Evolutionary conservation across 306 rosid genomes (phyloP), one percentile per base, ranked within the genome.

Genomic region (Styphnolobium japonicum): DNA sequence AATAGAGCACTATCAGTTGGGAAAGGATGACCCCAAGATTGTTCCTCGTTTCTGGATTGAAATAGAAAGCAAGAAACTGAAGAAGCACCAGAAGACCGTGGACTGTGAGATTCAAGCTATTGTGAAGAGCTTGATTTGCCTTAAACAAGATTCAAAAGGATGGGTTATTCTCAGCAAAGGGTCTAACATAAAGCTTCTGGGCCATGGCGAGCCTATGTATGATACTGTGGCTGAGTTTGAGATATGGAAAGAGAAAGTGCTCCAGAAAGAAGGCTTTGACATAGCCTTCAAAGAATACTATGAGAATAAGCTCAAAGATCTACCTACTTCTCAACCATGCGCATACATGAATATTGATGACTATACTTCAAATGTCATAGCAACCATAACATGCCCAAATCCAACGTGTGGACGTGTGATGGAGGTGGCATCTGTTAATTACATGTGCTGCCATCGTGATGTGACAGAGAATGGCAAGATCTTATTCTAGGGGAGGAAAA

Each of bases 91-190:
- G 53, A 80, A 45, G 1, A 1, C 3, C 0, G 65, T 82, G 37
- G 82, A 77, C 64, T 71, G 80, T 25, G 71, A 53, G 70, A 77
- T 82, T 55, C 86, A 82, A 12, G 18, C 2, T 0, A 71, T 68
- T 4, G 85, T 69, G 0, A 70, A 76, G 63, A 19, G 21, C 45
- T 53, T 84, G 42, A 49, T 80, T 16, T 65, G 80, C 55, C 76
- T 80, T 5, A 81, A 40, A 14, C 19, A 75, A 2, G 82, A 84
- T 10, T 82, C 75, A 21, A 78, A 71, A 10, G 87, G 87, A 15
- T 84, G 87, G 85, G 81, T 67, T 27, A 53, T 84, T 55, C 85
- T 84, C 6, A 76, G 76, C 76, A 80, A 84, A 84, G 87, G 87
- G 16, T 0, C 9, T 0, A 75, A 71, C 65, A 64, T 84, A 5